A percentile compares a stretch with the other conserved stretches of the same genome.
Conservation (phyloP, 1,284 basidiomycete genomes). For the Malassezia vespertilionis region DNA sequence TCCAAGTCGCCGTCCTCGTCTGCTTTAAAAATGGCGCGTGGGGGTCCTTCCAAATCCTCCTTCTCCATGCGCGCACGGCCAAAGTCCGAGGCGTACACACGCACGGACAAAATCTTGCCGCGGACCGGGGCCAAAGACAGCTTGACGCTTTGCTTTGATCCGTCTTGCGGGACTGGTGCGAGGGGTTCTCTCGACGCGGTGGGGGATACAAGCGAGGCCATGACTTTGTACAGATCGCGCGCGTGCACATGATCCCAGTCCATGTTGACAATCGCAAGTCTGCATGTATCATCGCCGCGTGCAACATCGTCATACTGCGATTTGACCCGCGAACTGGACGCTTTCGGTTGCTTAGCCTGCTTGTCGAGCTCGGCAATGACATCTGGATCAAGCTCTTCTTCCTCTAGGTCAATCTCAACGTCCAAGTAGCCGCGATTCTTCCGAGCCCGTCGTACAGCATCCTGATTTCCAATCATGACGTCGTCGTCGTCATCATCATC, state of each 20-base stretch:
- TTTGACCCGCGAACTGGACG: constrained; percentile 17
- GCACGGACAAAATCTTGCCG: constrained; percentile 41
- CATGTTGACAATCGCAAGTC: constrained; percentile 85
- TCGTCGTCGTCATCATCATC: constrained; percentile 29
- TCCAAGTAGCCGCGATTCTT: constrained; percentile 24
- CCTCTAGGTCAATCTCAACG: constrained; percentile 61
- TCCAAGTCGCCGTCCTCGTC: constrained; percentile 59
- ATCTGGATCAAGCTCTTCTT: constrained; percentile 50
- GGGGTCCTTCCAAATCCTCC: constrained; percentile 84
- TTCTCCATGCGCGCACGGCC: constrained; percentile 75
- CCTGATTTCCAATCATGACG: constrained; percentile 11
- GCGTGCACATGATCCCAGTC: constrained; percentile 97
- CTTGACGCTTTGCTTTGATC: constrained; percentile 11
- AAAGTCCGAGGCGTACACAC: constrained; percentile 85
- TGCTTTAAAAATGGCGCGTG: constrained; percentile 65
- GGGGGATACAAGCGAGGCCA: constrained; percentile 66
- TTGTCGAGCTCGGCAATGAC: constrained; percentile 62
- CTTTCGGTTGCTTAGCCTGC: constrained; percentile 52
- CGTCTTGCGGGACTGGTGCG: background rate
- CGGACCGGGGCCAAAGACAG: constrained; percentile 25
- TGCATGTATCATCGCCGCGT: constrained; percentile 43
- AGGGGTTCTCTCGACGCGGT: constrained; percentile 26
- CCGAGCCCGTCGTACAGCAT: constrained; percentile 13
- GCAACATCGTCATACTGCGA: constrained; percentile 22
- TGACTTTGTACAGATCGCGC: constrained; percentile 80